Evolutionary conservation across 2,329 filamentous ascomycete species (phyloP).

Genomic region (Xylaria sp.): DNA sequence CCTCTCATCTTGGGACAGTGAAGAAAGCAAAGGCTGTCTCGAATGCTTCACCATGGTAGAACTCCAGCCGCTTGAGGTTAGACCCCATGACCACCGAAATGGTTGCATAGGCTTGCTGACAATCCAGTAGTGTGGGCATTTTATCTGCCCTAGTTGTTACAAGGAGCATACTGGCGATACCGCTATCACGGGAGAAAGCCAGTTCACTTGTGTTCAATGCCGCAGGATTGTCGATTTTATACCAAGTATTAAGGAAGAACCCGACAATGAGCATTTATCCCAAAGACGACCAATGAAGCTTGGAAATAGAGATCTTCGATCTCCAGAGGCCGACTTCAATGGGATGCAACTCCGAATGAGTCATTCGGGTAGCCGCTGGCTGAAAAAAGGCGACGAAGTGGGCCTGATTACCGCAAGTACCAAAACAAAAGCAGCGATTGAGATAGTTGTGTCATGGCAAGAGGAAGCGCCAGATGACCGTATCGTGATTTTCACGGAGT

Average conservation of each 20-base stretch:
- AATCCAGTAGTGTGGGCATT: constrained; percentile 21
- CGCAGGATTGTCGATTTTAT: background rate
- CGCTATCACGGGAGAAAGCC: background rate
- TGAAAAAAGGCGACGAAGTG: constrained; percentile 11
- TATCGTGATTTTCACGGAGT: constrained; percentile 40
- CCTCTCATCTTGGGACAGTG: background rate
- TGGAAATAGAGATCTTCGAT: background rate
- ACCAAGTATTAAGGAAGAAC: background rate
- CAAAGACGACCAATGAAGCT: background rate
- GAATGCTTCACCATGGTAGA: background rate
- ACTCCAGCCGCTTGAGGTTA: constrained; percentile 13
- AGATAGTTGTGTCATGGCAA: constrained; percentile 20
- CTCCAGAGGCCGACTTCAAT: constrained; percentile 30
- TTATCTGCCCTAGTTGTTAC: constrained; percentile 21
- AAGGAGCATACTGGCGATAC: background rate
- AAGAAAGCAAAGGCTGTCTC: background rate
- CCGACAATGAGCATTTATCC: background rate
- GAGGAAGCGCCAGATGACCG: constrained; percentile 23
- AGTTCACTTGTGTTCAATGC: constrained; percentile 14
- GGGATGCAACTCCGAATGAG: constrained; percentile 18
- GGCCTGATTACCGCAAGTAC: constrained; percentile 15
- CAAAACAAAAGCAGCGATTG: constrained; percentile 3
- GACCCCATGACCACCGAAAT: background rate
- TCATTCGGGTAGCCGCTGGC: constrained; percentile 10
- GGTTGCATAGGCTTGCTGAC: constrained; percentile 1